Percentiles rank a stretch among this genome's conserved stretches.
These are phyloP conservation scores for Trebouxiophyceae sp. DNA, from an alignment of 163 green algal genomes.

Conservation along the genomic window DNA sequence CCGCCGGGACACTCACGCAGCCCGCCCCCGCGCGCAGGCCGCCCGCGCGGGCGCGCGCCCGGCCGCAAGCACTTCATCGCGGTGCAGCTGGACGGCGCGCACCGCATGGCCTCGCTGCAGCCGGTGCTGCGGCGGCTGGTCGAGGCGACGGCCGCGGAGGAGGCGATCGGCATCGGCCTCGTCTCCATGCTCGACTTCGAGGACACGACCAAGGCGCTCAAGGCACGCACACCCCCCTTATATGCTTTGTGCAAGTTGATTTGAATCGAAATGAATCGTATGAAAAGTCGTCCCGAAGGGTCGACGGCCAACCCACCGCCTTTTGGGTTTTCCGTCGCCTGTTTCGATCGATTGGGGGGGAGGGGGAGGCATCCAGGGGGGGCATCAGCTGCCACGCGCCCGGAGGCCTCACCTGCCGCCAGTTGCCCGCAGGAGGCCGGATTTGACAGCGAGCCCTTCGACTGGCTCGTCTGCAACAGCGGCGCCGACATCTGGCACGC, in stretches of 20 bases:
- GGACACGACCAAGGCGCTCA: conserved; percentile 29
- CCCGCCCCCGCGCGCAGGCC: background rate
- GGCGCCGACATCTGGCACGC: conserved; percentile 60
- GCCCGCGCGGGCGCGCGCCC: too few relatives aligned
- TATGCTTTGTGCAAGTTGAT: too few relatives aligned
- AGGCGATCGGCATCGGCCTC: conserved; percentile 41
- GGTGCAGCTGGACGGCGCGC: conserved; percentile 16
- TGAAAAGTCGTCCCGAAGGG: too few relatives aligned
- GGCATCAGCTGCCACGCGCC: background rate
- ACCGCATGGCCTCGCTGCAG: conserved; percentile 6
- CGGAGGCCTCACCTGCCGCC: too few relatives aligned
- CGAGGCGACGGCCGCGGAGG: background rate
- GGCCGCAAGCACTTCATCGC: conserved; percentile 5
- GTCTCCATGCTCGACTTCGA: conserved; percentile 54
- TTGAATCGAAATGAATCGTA: too few relatives aligned
- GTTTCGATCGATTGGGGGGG: too few relatives aligned
- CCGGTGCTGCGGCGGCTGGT: conserved; percentile 16
- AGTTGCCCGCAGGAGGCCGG: conserved; percentile 27
- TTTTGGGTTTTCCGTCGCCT: too few relatives aligned
- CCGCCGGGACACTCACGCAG: too few relatives aligned
- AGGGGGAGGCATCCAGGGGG: background rate
- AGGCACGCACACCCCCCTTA: too few relatives aligned
- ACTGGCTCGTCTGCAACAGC: conserved; percentile 64
- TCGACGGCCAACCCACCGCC: too few relatives aligned
- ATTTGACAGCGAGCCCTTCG: conserved; percentile 36